These are phyloP conservation scores for Nicotiana paniculata DNA, from an alignment of 257 asterid genomes.

Conservation along the genomic window DNA sequence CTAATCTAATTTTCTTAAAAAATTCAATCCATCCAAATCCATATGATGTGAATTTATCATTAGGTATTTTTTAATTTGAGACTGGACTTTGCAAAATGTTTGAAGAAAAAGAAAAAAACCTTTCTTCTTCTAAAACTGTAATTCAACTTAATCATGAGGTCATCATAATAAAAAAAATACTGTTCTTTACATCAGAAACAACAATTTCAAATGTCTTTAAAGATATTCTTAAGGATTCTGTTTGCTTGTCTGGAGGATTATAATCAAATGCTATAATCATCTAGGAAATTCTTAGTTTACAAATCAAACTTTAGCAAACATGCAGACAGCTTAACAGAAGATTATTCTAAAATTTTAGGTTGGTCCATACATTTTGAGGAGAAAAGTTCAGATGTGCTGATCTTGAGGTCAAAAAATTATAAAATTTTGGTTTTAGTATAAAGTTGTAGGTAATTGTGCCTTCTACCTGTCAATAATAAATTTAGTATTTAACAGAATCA, in stretches of 20 bases:
- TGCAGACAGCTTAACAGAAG: constrained; percentile 1
- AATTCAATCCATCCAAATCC: background rate
- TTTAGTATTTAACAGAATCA: background rate
- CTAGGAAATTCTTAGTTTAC: background rate
- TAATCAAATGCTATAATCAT: background rate
- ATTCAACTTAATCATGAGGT: background rate
- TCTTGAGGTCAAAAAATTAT: background rate
- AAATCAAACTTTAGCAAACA: background rate
- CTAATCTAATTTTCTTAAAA: background rate
- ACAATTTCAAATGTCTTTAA: background rate
- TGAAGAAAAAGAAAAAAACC: too few relatives aligned
- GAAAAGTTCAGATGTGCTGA: background rate
- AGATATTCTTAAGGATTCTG: background rate
- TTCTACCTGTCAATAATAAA: background rate
- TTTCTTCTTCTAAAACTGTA: background rate
- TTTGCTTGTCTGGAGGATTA: background rate
- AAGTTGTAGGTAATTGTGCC: background rate
- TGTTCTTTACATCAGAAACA: background rate
- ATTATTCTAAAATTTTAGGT: background rate
- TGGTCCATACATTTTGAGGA: background rate
- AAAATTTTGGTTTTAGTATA: background rate
- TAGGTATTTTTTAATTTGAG: background rate
- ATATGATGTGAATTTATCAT: background rate
- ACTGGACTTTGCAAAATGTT: background rate
- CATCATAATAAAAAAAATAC: background rate